These are phyloP conservation scores for Plenodomus biglobosus DNA, from an alignment of 2,329 filamentous ascomycete genomes.

Conservation along the genomic window DNA sequence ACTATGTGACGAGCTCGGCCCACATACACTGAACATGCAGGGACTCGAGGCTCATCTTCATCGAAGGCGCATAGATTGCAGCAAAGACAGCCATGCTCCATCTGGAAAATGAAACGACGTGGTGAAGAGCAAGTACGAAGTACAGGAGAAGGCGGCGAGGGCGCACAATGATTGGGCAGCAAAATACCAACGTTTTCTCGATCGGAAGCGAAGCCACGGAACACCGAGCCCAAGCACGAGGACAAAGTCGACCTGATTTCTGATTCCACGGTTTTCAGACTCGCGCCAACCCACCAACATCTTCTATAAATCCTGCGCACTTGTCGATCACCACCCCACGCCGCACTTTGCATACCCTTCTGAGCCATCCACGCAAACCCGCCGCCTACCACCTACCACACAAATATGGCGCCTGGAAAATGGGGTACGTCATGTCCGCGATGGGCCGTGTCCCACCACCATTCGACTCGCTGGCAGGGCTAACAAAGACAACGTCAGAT, in stretches of 20 bases:
- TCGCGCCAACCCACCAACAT: background rate
- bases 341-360: background rate
- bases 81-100: too few species aligned
- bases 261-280: constrained; percentile 10
- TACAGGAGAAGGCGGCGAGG: background rate
- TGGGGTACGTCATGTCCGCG: constrained; percentile 47
- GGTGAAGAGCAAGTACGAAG: background rate
- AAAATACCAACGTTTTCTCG: constrained; percentile 27
- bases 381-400: constrained; percentile 4
- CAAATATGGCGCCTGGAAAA: constrained; percentile 44
- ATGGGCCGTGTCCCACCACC: constrained; percentile 19
- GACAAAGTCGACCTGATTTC: constrained; percentile 22
- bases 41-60: too few species aligned
- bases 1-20: too few species aligned
- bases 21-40: too few species aligned
- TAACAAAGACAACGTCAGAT: constrained; percentile 38
- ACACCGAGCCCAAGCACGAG: constrained; percentile 32
- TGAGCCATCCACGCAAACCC: constrained; percentile 5
- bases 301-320: background rate
- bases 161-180: constrained; percentile 34
- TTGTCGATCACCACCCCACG: background rate
- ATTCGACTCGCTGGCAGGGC: constrained; percentile 6
- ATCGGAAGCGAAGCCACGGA: constrained; percentile 21
- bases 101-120: background rate
- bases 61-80: too few species aligned